Evolutionary conservation across 306 rosid species (phyloP), one percentile per base, ranked within the genome.

Genomic region (Dalbergia cochinchinensis): DNA sequence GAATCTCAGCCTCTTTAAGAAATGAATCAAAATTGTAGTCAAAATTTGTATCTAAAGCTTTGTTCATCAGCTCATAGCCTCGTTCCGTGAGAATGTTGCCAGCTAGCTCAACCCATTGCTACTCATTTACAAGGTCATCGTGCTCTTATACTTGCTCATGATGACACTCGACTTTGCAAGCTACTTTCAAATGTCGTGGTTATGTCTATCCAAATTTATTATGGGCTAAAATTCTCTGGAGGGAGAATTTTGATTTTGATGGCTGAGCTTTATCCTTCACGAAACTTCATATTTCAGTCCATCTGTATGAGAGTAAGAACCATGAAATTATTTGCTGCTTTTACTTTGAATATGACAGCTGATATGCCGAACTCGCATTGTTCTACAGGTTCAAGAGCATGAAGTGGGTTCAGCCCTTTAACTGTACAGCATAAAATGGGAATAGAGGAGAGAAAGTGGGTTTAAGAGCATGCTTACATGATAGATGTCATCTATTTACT

Each of bases 21-120:
- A 42, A 26, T 65, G 19, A 48, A 6, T 37, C 41, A 37, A 37
- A 37, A 37, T 37, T 37, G 34, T 41, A 42, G 48, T 42, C 44
- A 70, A 35, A 69, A 61, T 60, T 34, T 69, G 51, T 44, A 8
- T 37, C 59, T 69, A 44, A 71, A 71, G 66, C 11, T 53, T 80
- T 53, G 41, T 41, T 53, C 54, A 31, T 68, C 53, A 50, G 14
- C 55, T 50, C 53, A 47, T 37, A 12, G 15, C 53, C 53, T 47
- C 4, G n/a, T 12, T 47, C 53, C 5, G 15, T 47, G 15, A 47
- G 15, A 3, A 47, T 47, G 12, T 12, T 3, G 18, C 18, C 41
- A 26, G 67, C n/a, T 71, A 51, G 59, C 39, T 26, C 39, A 15
- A 72, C 73, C 63, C 65, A 51, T 61, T 45, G 8, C 20, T 22